Base-by-base conservation (phyloP, 306 rosid species). In the Hippophae tibetana region DNA sequence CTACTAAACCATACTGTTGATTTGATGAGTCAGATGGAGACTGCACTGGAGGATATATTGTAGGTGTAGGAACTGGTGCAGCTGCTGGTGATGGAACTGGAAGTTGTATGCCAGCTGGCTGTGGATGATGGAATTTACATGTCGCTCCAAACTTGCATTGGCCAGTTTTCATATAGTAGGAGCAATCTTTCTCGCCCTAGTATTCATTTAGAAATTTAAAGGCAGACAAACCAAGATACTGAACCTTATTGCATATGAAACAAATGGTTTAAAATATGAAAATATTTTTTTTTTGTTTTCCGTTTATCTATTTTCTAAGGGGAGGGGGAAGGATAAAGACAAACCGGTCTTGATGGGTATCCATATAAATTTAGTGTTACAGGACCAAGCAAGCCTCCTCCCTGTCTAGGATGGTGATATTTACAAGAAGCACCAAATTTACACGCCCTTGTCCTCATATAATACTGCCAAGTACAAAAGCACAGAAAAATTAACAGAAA, bases 51-150 rank as follows among this genome's bases (percentile, higher is more conserved):
- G 76, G 84, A 74, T 88, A 88, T 8, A 84, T 56, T 9, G 87
- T 42, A 7, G 82, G 89, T 46, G 81, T 58, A 55, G 75, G 84
- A 31, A 31, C 38, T 4, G 38, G 38, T 31, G 74, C 58, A 41
- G 86, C 84, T 53, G 89, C 62, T 51, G 79, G 84, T 23, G 95
- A 70, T 47, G 79, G 83, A 43, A 83, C 71, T 25, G 82, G 76
- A 72, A 79, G 48, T 59, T 72, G 97, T 58, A 74, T 18, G 10
- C 90, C 90, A 2, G 72, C 71, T 6, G 86, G 94, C 69, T 81
- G 95, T 23, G 99, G 99, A 66, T 93, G 99, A 64, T 93, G 87
- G 77, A 84, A 93, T 82, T 93, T 93, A 80, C 99, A 93, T 9
- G 90, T 84, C 14, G 80, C 70, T 47, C 95, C 97, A 59, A 93